Conservation (phyloP, 805 yeast species). For the Yarrowia hollandica region DNA sequence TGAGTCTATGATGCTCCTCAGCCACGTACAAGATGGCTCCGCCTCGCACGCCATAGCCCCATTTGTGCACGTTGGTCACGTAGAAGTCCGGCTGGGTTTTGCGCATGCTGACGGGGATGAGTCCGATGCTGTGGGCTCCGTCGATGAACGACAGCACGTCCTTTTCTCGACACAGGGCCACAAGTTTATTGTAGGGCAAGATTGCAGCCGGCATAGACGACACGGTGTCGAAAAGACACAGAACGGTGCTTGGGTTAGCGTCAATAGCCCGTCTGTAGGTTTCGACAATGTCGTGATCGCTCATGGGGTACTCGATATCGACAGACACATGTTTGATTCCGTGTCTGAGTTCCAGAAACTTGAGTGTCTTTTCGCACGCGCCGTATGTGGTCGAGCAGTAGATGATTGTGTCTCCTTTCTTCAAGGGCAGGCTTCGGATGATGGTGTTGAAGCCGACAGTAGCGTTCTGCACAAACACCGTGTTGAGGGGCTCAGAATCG, state of each 20-base stretch:
- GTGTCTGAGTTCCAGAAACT: conserved; percentile 36
- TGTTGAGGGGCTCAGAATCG: conserved; percentile 48
- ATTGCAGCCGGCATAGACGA: conserved; percentile 63
- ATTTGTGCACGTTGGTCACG: conserved; percentile 66
- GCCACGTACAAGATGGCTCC: conserved; percentile 61
- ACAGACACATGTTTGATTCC: conserved; percentile 46
- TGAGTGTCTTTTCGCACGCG: conserved; percentile 53
- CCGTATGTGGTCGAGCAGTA: conserved; percentile 53
- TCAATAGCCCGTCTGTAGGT: conserved; percentile 38
- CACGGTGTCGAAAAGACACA: conserved; percentile 57
- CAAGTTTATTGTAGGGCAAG: conserved; percentile 56
- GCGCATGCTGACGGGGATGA: conserved; percentile 36
- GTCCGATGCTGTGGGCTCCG: conserved; percentile 71
- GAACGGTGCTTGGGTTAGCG: conserved; percentile 37
- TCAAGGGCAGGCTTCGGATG: conserved; percentile 54
- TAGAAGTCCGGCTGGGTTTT: conserved; percentile 57
- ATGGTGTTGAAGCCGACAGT: conserved; percentile 60
- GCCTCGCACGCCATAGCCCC: conserved; percentile 61
- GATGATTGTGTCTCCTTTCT: conserved; percentile 54
- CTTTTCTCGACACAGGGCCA: conserved; percentile 48
- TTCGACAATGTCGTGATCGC: conserved; percentile 45
- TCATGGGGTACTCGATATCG: conserved; percentile 48
- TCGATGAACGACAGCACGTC: conserved; percentile 59
- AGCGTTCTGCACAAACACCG: conserved; percentile 61
- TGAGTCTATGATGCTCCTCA: conserved; percentile 48